Base-by-base conservation (phyloP, 805 yeast genomes). In the Brettanomyces bruxellensis region DNA sequence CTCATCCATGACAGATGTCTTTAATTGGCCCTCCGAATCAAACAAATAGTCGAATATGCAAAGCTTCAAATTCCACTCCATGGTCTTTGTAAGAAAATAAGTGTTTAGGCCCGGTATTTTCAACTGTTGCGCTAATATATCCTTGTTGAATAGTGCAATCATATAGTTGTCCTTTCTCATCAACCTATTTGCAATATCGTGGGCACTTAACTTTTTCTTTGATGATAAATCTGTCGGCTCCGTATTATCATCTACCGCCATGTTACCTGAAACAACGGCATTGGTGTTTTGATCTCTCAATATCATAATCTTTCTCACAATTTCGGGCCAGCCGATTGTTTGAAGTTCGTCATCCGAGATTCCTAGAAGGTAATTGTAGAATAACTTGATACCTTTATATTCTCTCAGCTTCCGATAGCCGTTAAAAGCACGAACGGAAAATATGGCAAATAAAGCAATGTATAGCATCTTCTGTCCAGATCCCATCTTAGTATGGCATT, bases 141-240 rank as follows among this genome's bases (percentile, higher is more conserved):
- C 79, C 54, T 81, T 86, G 64, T 88, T 90, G 56, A 86, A 81
- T 53, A 93, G 65, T 1, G 97, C 96, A 59, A 93, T 88, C 72
- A 89, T 73, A 62, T 90, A 93, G 60, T 93, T 93, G 50, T 93
- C 99, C 54, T 82, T 86, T 49, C 99, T 72, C 99, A 93, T 90
- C 47, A 93, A 85, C 48, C 99, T 71, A 60, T 93, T 95, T 12
- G 97, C 98, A 44, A 93, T 86, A 56, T 84, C 93, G 62, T 90
- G 96, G 4, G 98, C 95, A 57, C 86, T 91, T 45, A 93, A 72
- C 51, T 90, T 71, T 44, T 79, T 77, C 56, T 84, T 85, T 1
- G 89, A 79, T 49, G 77, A 81, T 48, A 80, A 70, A 58, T 84
- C 90, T 49, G 70, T 71, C 34, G 41, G 5, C 51, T 56, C 34